phyloP scores from a whole-genome alignment of 2,329 filamentous ascomycete genomes.

The Podosphaera aphanis region DNA sequence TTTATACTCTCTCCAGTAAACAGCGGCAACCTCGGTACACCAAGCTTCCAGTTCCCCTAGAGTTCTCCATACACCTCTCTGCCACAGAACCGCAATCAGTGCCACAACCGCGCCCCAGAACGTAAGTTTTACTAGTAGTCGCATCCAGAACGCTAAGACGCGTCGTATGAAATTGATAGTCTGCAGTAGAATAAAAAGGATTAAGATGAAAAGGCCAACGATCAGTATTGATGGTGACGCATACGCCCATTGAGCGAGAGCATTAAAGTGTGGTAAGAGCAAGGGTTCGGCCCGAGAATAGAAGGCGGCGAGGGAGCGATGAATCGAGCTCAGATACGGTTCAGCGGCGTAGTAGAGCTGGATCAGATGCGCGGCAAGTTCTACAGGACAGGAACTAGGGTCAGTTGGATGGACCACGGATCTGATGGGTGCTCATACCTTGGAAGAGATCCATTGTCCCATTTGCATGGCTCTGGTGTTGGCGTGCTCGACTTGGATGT shows the following conservation, averaged over 20 bases:
- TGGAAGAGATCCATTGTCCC: too few relatives aligned
- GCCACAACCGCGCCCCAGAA: conserved; percentile 39
- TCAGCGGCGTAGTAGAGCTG: not conserved
- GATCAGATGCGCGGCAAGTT: not conserved
- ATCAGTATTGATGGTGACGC: conserved; percentile 19
- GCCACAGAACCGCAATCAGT: conserved; percentile 32
- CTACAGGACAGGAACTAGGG: not conserved
- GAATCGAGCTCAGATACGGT: conserved; percentile 8
- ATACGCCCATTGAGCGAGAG: conserved; percentile 5
- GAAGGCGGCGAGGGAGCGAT: conserved; percentile 2
- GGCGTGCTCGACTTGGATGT: too few relatives aligned
- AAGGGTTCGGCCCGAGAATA: conserved; percentile 5
- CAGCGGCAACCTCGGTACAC: conserved; percentile 24
- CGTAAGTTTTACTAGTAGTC: conserved; percentile 35
- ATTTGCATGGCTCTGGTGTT: too few relatives aligned
- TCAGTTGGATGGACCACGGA: too few relatives aligned
- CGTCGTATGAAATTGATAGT: conserved; percentile 47
- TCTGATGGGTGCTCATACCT: too few relatives aligned
- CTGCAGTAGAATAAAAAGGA: conserved; percentile 39
- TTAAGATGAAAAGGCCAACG: conserved; percentile 30
- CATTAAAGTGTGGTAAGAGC: conserved; percentile 7
- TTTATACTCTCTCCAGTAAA: conserved; percentile 34
- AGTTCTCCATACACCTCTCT: conserved; percentile 42
- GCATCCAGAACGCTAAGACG: conserved; percentile 53
- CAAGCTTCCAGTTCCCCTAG: conserved; percentile 33